Evolutionary conservation across 2,329 filamentous ascomycete species (phyloP), one percentile per base, ranked within the genome.

Genomic region (Arthrobotrys megalospora): DNA sequence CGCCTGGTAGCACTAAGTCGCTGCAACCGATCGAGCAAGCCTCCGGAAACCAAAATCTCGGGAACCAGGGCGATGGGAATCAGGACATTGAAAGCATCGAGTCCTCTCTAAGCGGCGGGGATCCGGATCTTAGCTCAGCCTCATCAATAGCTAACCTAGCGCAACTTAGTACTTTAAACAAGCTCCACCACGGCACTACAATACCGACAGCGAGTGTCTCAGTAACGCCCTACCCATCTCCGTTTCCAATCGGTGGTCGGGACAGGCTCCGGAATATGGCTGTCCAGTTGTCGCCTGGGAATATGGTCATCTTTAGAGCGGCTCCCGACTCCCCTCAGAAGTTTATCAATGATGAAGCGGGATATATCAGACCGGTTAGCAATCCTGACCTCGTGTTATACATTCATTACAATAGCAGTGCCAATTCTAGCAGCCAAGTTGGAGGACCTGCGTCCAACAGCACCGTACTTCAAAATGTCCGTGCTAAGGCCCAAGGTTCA

Each of bases 191-290:
- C 16, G 45, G 7, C n/a, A 5, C 7, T 5, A 8, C 45, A 6
- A 48, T n/a, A 8, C 14, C 45, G 6, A 11, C 45, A 21, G 5
- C 45, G 16, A 11, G 6, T 16, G 10, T 21, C 5, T 16, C 45
- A 19, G 16, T n/a, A 19, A 48, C 45, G 2, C 45, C 45, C 5
- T 48, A 48, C 11, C 16, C 45, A 48, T 48, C 45, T 21, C 45
- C n/a, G 16, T 48, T 48, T n/a, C 45, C 45, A 11, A 48, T 48
- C n/a, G 45, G 45, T 21, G 45, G 45, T n/a, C n/a, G 45, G 11
- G 45, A 16, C 11, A 48, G n/a, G 16, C 45, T 48, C 11, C 45
- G 8, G 21, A 48, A 48, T 48, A 6, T 48, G n/a, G 45, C 45
- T 11, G 45, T 48, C 4, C 14, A 48, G 45, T 7, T 48, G 11